These are phyloP conservation scores for Triticum turgidum DNA, from an alignment of 176 grass and related monocot species.

Conservation along the genomic window DNA sequence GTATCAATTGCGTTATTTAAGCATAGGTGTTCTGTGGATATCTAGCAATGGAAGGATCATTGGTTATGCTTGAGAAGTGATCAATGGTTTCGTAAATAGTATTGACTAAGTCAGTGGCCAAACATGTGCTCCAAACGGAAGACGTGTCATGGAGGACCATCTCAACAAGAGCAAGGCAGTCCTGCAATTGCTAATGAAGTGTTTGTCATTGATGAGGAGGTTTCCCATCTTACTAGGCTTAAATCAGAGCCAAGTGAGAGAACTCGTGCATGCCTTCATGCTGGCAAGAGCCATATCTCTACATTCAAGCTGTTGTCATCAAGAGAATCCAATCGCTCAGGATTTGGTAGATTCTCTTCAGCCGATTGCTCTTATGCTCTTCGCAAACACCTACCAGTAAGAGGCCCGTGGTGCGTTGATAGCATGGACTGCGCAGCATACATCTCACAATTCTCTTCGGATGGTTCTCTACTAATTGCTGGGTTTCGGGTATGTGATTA, in stretches of 20 bases:
- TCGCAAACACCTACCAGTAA: slow-evolving; percentile 48
- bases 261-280: slow-evolving; percentile 25
- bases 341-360: slow-evolving; percentile 58
- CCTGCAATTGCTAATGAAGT: slow-evolving; percentile 27
- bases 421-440: slow-evolving; percentile 64
- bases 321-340: slow-evolving; percentile 59
- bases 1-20: slow-evolving; percentile 1
- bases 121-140: slow-evolving; percentile 43
- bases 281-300: slow-evolving; percentile 44
- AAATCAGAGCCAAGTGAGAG: slow-evolving; percentile 52
- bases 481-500: slow-evolving; percentile 56
- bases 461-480: slow-evolving; percentile 69
- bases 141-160: slow-evolving; percentile 38
- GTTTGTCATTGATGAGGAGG: slow-evolving; percentile 52
- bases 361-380: slow-evolving; percentile 57
- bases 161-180: slow-evolving; percentile 19
- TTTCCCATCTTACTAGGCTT: slow-evolving; percentile 64
- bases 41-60: neutral
- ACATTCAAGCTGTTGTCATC: slow-evolving; percentile 57
- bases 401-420: slow-evolving; percentile 44
- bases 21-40: neutral
- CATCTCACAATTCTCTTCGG: slow-evolving; percentile 65
- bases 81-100: neutral
- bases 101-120: neutral
- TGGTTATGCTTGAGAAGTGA: neutral